Evolutionary conservation across 2,329 filamentous ascomycete species (phyloP).

Genomic region (Rhytidhysteron rufulum): DNA sequence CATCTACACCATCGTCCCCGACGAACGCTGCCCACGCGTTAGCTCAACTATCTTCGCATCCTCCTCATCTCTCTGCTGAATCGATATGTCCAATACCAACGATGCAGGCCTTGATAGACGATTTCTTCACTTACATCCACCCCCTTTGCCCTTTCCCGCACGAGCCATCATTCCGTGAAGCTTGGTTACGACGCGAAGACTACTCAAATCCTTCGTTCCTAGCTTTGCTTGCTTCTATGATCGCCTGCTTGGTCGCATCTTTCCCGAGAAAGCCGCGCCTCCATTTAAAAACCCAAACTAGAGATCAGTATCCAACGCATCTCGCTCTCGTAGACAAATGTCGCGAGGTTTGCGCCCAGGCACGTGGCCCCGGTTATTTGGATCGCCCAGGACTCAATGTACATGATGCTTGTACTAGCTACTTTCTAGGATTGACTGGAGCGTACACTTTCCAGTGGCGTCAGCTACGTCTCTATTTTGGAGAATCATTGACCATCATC

Average conservation of each 20-base stretch:
- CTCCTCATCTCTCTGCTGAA: constrained; percentile 55
- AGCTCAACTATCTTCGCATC: constrained; percentile 46
- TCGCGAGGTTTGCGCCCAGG: constrained; percentile 63
- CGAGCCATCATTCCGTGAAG: constrained; percentile 70
- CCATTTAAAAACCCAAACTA: constrained; percentile 64
- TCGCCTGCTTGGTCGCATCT: constrained; percentile 68
- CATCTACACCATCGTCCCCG: constrained; percentile 46
- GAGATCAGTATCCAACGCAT: constrained; percentile 64
- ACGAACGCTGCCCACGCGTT: constrained; percentile 53
- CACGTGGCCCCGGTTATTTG: constrained; percentile 59
- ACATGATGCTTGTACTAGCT: constrained; percentile 68
- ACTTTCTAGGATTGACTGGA: constrained; percentile 65
- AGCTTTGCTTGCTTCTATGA: constrained; percentile 70
- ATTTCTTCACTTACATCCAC: constrained; percentile 81
- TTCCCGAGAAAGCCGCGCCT: constrained; percentile 69
- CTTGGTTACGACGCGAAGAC: constrained; percentile 65
- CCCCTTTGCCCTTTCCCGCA: constrained; percentile 75
- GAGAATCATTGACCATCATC: constrained; percentile 67
- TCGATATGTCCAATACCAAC: constrained; percentile 67
- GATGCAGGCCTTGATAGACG: constrained; percentile 67
- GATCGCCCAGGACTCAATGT: constrained; percentile 53
- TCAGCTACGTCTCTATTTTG: constrained; percentile 65
- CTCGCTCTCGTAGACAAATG: constrained; percentile 68
- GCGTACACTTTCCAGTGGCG: constrained; percentile 67
- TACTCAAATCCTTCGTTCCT: constrained; percentile 64